A percentile compares a stretch with the other conserved stretches of the same genome.
Evolutionary conservation across 1,284 basidiomycete species (phyloP).

Genomic region (Baeospora myosura): DNA sequence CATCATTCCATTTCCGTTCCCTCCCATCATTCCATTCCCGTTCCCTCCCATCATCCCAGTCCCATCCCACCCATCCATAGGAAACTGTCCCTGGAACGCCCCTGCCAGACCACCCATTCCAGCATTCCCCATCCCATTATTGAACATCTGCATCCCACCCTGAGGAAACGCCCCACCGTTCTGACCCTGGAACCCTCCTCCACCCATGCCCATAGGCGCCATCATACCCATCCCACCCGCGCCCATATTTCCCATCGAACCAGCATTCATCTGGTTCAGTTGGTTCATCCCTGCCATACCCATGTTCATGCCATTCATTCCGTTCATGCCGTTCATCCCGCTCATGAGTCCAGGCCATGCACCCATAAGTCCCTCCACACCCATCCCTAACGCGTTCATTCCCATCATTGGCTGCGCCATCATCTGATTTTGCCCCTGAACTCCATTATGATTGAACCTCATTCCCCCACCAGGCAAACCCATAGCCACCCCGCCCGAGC

Average conservation of each 20-base stretch:
- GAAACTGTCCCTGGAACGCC: too few relatives aligned
- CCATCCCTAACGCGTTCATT: slow-evolving; percentile 25
- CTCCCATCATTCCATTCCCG: slow-evolving; percentile 15
- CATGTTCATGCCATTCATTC: slow-evolving; percentile 25
- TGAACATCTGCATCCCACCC: background rate
- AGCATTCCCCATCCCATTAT: slow-evolving; percentile 15
- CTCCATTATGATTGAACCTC: slow-evolving; percentile 11
- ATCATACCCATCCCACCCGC: background rate
- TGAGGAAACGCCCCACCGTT: slow-evolving; percentile 5
- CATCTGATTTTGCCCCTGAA: slow-evolving; percentile 33
- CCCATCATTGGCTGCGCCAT: slow-evolving; percentile 44
- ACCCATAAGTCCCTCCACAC: slow-evolving; percentile 21
- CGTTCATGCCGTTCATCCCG: slow-evolving; percentile 21
- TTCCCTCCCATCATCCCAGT: slow-evolving; percentile 4
- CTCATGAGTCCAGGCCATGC: slow-evolving; percentile 21
- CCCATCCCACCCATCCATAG: too few relatives aligned
- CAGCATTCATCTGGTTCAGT: background rate
- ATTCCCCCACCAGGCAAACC: slow-evolving; percentile 13
- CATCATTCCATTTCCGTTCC: too few relatives aligned
- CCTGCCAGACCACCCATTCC: too few relatives aligned
- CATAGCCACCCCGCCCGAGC: slow-evolving; percentile 11
- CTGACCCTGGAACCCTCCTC: slow-evolving; percentile 1
- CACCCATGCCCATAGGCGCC: background rate
- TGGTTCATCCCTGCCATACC: slow-evolving; percentile 23
- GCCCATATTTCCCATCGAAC: background rate